Percentiles rank a stretch among this genome's conserved stretches.
phyloP scores from a whole-genome alignment of 495 filamentous ascomycete species.

The Penicillium taxi region DNA sequence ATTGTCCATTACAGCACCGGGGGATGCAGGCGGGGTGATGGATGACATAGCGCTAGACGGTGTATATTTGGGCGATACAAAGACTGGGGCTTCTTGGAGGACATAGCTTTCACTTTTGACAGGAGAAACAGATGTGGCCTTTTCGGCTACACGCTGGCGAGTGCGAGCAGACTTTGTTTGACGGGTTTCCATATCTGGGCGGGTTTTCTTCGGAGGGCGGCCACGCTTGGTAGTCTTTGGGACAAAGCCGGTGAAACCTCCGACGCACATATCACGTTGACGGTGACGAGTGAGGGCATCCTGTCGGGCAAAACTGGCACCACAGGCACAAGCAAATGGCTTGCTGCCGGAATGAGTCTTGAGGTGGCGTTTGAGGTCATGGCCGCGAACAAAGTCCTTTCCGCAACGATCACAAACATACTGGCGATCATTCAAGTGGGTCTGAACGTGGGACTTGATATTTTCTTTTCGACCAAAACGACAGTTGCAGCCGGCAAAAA shows the following conservation, averaged over 20 bases:
- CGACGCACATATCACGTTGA: constrained; percentile 90
- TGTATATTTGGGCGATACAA: constrained; percentile 35
- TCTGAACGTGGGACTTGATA: constrained; percentile 95
- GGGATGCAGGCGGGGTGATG: constrained; percentile 44
- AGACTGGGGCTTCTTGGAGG: constrained; percentile 27
- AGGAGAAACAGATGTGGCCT: constrained; percentile 27
- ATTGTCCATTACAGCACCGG: constrained; percentile 34
- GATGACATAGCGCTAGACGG: constrained; percentile 36
- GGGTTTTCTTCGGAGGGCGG: constrained; percentile 52
- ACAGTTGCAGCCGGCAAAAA: constrained; percentile 72
- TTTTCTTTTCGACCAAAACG: constrained; percentile 92
- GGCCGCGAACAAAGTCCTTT: constrained; percentile 92
- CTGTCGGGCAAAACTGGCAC: constrained; percentile 83
- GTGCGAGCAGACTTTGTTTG: constrained; percentile 52
- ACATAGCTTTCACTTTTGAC: constrained; percentile 1
- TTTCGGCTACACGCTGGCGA: constrained; percentile 39
- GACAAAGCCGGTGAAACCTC: constrained; percentile 76
- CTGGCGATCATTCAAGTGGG: constrained; percentile 90
- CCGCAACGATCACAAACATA: constrained; percentile 81
- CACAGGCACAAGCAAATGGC: constrained; percentile 84
- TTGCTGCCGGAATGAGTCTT: constrained; percentile 94
- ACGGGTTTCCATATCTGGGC: constrained; percentile 58
- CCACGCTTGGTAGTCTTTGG: constrained; percentile 62
- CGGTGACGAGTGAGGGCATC: constrained; percentile 91
- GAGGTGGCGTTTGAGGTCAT: constrained; percentile 92